These are phyloP conservation scores for Pichia manshurica DNA, from an alignment of 805 yeast genomes.

Conservation along the genomic window DNA sequence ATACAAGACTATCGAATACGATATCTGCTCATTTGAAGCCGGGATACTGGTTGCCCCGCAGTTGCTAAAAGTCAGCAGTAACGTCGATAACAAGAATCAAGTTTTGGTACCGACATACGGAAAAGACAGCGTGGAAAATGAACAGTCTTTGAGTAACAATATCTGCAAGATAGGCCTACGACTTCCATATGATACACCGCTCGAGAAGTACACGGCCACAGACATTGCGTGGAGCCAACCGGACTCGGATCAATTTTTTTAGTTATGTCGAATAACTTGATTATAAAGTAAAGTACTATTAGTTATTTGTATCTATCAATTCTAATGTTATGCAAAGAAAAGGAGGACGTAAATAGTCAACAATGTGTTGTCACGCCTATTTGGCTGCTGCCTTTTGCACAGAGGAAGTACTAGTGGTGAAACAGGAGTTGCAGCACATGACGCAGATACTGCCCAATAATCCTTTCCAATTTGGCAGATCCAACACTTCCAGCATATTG, in stretches of 20 bases:
- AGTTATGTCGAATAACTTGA: not conserved
- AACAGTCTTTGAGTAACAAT: not conserved
- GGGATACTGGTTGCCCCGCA: slow-evolving; percentile 44
- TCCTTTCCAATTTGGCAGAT: slow-evolving; percentile 8
- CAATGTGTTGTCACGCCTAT: not conserved
- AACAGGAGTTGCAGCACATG: slow-evolving; percentile 10
- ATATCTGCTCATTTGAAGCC: slow-evolving; percentile 44
- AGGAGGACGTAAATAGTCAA: not conserved
- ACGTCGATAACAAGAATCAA: slow-evolving; percentile 3
- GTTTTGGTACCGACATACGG: slow-evolving; percentile 41
- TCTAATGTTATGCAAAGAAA: too few species aligned
- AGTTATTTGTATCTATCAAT: too few species aligned
- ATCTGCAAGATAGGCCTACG: slow-evolving; percentile 33
- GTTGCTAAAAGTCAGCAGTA: slow-evolving; percentile 15
- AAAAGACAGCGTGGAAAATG: slow-evolving; percentile 25
- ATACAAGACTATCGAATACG: slow-evolving; percentile 24
- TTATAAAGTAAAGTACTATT: too few species aligned
- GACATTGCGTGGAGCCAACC: slow-evolving; percentile 49
- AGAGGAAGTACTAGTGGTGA: slow-evolving; percentile 6
- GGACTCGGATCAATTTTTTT: slow-evolving; percentile 11
- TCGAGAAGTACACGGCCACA: slow-evolving; percentile 30
- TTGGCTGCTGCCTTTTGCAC: not conserved
- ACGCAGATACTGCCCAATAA: not conserved
- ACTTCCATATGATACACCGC: slow-evolving; percentile 52
- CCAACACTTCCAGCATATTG: slow-evolving; percentile 14